Percentiles rank a stretch among this genome's conserved stretches.
These are phyloP conservation scores for Haematococcus sp. DNA, from an alignment of 139 green algal species.

Conservation along the genomic window DNA sequence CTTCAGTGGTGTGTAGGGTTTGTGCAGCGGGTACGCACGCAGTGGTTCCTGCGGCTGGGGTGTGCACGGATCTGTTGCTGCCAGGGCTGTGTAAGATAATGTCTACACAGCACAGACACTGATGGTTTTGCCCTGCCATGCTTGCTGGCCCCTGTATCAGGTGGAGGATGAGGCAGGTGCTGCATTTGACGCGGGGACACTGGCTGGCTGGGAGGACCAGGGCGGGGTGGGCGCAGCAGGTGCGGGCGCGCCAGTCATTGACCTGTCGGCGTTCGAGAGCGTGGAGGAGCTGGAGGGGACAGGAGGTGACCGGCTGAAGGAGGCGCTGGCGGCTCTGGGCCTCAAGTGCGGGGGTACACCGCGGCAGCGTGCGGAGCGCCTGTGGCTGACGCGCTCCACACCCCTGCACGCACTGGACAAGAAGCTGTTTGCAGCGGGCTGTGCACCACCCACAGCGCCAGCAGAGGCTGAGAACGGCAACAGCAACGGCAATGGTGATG, in stretches of 20 bases:
- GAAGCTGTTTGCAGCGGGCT: constrained; percentile 77
- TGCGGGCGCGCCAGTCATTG: constrained; percentile 32
- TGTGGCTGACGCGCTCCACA: constrained; percentile 71
- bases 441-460: constrained; percentile 23
- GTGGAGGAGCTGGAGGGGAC: constrained; percentile 77
- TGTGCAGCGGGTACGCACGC: too few relatives aligned
- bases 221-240: constrained; percentile 15
- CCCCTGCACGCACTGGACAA: constrained; percentile 63
- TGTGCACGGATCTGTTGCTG: too few relatives aligned
- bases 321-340: constrained; percentile 73
- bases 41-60: too few relatives aligned
- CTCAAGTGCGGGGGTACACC: constrained; percentile 93
- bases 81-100: too few relatives aligned
- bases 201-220: constrained; percentile 59
- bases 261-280: constrained; percentile 81
- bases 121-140: too few relatives aligned
- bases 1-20: too few relatives aligned
- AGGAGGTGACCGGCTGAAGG: constrained; percentile 76
- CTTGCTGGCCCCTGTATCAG: too few relatives aligned
- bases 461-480: background rate
- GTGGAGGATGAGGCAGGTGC: constrained; percentile 70
- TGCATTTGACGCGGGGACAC: constrained; percentile 64
- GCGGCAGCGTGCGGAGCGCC: constrained; percentile 79
- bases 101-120: too few relatives aligned
- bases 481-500: background rate